Conservation (phyloP, 2,329 filamentous ascomycete species). For the Monilinia polystroma region DNA sequence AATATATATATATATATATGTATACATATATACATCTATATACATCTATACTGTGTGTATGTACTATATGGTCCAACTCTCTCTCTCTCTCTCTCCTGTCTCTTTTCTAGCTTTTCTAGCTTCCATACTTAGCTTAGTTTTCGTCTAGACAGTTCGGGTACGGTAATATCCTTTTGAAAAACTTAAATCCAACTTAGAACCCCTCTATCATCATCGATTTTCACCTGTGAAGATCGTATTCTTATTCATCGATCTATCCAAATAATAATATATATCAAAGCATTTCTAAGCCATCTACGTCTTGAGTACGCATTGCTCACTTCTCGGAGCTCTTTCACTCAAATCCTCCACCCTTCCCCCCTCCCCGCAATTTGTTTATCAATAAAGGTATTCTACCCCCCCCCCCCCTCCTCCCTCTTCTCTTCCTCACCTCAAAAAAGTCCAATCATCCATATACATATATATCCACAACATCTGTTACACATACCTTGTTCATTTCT, state of each 20-base stretch:
- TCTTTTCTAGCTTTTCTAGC: not conserved
- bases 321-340: not conserved
- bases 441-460: not conserved
- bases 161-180: conserved; percentile 9
- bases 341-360: not conserved
- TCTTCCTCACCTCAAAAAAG: not conserved
- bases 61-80: no score
- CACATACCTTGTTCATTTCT: conserved; percentile 28
- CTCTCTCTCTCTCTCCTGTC: not conserved
- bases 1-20: not conserved
- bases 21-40: no score
- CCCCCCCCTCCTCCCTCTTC: conserved; percentile 15
- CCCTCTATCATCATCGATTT: conserved; percentile 7
- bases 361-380: conserved; percentile 10
- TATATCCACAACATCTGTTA: conserved; percentile 31
- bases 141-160: not conserved
- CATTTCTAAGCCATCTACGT: not conserved
- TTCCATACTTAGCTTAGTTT: conserved; percentile 11
- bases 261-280: not conserved
- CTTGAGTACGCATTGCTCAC: not conserved
- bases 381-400: conserved; percentile 15
- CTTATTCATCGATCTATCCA: conserved; percentile 7
- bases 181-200: not conserved
- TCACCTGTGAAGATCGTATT: conserved; percentile 1
- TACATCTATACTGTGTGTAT: no score